Conservation (phyloP, 2,329 filamentous ascomycete genomes). For the Xylariaceae sp. region DNA sequence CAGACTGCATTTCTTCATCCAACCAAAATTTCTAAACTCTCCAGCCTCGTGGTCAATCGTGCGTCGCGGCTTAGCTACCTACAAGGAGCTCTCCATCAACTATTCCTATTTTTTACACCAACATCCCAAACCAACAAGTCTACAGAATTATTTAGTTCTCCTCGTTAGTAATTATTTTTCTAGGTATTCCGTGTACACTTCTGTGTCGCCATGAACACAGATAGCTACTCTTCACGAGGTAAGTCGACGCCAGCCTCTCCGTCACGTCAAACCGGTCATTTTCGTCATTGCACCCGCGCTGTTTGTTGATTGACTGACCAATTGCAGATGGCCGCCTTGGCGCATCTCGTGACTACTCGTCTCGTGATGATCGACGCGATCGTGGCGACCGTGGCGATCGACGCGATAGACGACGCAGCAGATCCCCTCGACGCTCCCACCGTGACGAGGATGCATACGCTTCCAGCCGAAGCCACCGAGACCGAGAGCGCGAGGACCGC, state of each 20-base stretch:
- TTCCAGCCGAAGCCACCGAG: constrained; percentile 85
- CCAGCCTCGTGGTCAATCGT: constrained; percentile 32
- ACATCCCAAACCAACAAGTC: background rate
- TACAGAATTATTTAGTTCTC: no score
- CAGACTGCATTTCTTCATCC: constrained; percentile 16
- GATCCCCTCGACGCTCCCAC: constrained; percentile 68
- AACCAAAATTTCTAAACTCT: constrained; percentile 32
- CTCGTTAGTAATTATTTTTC: no score
- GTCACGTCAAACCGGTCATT: constrained; percentile 9
- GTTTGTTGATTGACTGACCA: constrained; percentile 21
- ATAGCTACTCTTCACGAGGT: constrained; percentile 77
- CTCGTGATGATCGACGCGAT: constrained; percentile 42
- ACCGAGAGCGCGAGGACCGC: constrained; percentile 87
- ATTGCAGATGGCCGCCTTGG: constrained; percentile 46
- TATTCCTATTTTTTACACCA: background rate
- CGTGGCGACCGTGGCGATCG: constrained; percentile 36
- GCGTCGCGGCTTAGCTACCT: constrained; percentile 26
- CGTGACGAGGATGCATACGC: constrained; percentile 71
- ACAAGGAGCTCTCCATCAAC: constrained; percentile 18
- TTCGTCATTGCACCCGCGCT: constrained; percentile 14
- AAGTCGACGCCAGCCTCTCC: constrained; percentile 30
- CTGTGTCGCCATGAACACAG: constrained; percentile 68
- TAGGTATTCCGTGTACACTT: background rate
- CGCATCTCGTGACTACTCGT: constrained; percentile 50
- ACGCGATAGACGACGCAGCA: constrained; percentile 62